A percentile compares a stretch with the other conserved stretches of the same genome.
These are phyloP conservation scores for Nitzschia sp. DNA, from an alignment of 108 stramenopile genomes.

Conservation along the genomic window DNA sequence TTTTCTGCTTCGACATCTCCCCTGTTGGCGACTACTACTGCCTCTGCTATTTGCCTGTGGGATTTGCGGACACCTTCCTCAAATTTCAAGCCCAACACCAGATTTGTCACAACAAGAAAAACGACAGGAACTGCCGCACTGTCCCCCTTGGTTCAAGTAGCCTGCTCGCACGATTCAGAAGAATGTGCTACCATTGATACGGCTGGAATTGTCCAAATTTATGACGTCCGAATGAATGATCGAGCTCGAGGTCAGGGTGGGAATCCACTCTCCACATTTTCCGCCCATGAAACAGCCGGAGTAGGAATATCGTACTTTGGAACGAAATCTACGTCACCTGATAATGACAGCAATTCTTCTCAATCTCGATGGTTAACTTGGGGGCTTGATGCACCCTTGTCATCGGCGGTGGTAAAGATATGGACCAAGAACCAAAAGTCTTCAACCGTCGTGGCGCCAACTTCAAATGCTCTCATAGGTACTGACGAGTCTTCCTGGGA, in stretches of 20 bases:
- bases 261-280: constrained; percentile 35
- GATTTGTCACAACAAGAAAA: constrained; percentile 43
- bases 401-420: constrained; percentile 61
- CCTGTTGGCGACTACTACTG: constrained; percentile 50
- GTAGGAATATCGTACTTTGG: constrained; percentile 59
- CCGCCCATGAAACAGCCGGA: constrained; percentile 52
- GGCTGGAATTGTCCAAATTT: constrained; percentile 60
- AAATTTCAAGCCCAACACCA: constrained; percentile 50
- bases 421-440: constrained; percentile 44
- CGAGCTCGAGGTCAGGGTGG: constrained; percentile 5
- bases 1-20: constrained; percentile 21
- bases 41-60: constrained; percentile 54
- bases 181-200: constrained; percentile 73
- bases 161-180: constrained; percentile 47
- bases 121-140: constrained; percentile 4
- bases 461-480: background rate
- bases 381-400: constrained; percentile 57
- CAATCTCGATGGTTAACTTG: constrained; percentile 63
- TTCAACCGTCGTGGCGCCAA: background rate
- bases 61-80: constrained; percentile 58
- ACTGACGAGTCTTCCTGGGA: background rate
- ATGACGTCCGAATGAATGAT: constrained; percentile 67
- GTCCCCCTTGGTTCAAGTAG: constrained; percentile 53
- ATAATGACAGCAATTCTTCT: background rate
- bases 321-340: background rate